Evolutionary conservation across 305 asterid species (phyloP).

Genomic region (Fraxinus sp.): DNA sequence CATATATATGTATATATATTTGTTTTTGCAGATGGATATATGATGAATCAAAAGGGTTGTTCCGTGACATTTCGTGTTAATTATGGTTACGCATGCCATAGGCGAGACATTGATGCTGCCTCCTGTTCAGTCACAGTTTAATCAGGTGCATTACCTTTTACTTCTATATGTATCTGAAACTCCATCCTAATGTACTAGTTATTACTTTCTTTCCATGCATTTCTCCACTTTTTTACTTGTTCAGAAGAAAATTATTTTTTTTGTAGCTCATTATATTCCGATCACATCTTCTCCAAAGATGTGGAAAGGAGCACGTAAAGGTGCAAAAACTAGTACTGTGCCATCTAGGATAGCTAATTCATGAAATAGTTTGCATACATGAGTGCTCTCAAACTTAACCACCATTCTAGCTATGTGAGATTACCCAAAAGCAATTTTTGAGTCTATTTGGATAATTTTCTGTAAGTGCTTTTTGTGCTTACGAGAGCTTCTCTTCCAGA

Average conservation of each 20-base stretch:
- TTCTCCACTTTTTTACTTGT: neutral
- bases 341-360: neutral
- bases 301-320: neutral
- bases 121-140: slow-evolving; percentile 18
- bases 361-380: neutral
- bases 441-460: too few species aligned
- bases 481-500: neutral
- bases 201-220: neutral
- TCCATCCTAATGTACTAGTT: neutral
- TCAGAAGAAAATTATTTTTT: neutral
- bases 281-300: neutral
- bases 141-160: slow-evolving; percentile 20
- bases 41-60: slow-evolving; percentile 81
- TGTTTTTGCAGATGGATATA: slow-evolving; percentile 79
- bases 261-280: neutral
- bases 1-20: neutral
- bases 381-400: neutral
- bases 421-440: neutral
- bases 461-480: neutral
- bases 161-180: neutral
- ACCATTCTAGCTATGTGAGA: neutral
- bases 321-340: neutral
- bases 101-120: slow-evolving; percentile 28
- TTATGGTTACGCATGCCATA: slow-evolving; percentile 18
- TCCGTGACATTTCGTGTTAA: slow-evolving; percentile 80